These are phyloP conservation scores for Salvia miltiorrhiza DNA, from an alignment of 257 asterid genomes.

Conservation along the genomic window DNA sequence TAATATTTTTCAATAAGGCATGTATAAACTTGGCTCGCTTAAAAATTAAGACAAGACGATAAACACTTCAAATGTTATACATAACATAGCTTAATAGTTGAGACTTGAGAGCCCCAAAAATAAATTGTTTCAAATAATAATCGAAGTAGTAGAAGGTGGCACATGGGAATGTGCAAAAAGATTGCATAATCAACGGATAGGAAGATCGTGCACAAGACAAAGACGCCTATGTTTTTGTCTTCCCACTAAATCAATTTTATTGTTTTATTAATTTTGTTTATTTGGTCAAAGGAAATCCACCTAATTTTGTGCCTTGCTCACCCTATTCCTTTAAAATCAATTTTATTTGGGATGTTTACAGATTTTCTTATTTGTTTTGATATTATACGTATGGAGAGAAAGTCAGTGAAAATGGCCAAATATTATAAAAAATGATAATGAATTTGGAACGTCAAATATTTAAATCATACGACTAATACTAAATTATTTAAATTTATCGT, in stretches of 20 bases:
- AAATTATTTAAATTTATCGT: no score
- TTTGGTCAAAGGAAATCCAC: conserved; percentile 17
- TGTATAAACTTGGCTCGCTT: no score
- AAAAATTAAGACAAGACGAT: no score
- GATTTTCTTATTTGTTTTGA: background rate
- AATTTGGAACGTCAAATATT: no score
- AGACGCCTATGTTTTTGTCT: conserved; percentile 19
- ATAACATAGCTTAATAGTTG: no score
- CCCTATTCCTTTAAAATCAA: background rate
- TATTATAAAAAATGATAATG: no score
- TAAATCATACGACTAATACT: no score
- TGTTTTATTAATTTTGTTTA: background rate
- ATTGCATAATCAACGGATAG: conserved; percentile 24
- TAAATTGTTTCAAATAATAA: background rate
- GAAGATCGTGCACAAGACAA: conserved; percentile 28
- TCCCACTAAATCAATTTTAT: background rate
- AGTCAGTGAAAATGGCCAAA: no score
- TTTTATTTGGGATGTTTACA: background rate
- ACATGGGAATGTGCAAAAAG: background rate
- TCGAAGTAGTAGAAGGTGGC: background rate
- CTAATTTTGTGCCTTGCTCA: conserved; percentile 1
- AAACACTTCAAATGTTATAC: no score
- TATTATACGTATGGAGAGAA: no score
- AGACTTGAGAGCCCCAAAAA: background rate
- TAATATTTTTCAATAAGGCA: no score